Evolutionary conservation across 1,284 basidiomycete genomes (phyloP), one percentile per base, ranked within the genome.

Genomic region (Cryptococcus neoformans): DNA sequence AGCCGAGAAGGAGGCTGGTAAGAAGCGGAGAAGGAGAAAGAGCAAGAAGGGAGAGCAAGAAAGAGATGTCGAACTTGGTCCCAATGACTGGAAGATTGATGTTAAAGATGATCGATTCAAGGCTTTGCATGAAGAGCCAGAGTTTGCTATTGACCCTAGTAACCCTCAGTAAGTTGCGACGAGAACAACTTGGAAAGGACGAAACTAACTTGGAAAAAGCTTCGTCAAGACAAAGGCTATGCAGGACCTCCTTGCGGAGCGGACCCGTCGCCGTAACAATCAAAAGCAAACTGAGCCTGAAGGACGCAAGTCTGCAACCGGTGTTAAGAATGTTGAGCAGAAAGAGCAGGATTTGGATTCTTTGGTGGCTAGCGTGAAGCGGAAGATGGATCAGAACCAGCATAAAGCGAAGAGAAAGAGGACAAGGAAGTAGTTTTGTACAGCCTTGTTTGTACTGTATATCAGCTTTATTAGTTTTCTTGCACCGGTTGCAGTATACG

Each of bases 61-160:
- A 3, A 84, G 83, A 12, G 85, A 89, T 49, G 66, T 67, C 11
- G 76, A 77, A 53, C 60, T 77, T 28, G 78, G 78, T 45, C 67
- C 77, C n/a, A 75, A 76, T 38, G 74, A 68, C 57, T 98, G 98
- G 78, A 78, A 82, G 50, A 86, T 99, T 66, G 83, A 99, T 71
- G 85, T 92, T 56, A 84, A 85, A 65, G 96, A 99, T 70, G 84
- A 88, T 4, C 87, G 96, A 35, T 99, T 99, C 82, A 84, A 84
- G 64, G 87, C 84, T 9, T 71, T 98, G 49, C 88, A 93, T 72
- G 90, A 97, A 63, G 90, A 99, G 70, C 86, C 92, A 67, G 84
- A 87, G 46, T 99, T 91, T 69, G 94, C 95, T 0, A 92, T 99
- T 65, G 96, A 99, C 75, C 95, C 96, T 17, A 91, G 86, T 49